Percentiles rank a stretch among this genome's conserved stretches.
Evolutionary conservation across 331 rosid species (phyloP).

Genomic region (Rhamnella rubrinervis): DNA sequence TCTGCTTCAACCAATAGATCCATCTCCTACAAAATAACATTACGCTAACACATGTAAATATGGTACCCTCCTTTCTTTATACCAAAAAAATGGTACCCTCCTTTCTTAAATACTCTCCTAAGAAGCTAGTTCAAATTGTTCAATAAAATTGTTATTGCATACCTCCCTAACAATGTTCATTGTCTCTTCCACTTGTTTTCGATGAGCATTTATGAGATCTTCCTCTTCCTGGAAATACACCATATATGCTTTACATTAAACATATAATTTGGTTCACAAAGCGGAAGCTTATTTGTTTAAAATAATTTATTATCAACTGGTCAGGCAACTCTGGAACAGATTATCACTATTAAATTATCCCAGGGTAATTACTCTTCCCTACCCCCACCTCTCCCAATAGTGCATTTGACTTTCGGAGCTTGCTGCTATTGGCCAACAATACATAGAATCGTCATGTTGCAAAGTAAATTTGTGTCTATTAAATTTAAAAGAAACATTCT

Average conservation of each 20-base stretch:
- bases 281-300: no score
- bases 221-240: constrained; percentile 82
- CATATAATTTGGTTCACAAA: no score
- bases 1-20: constrained; percentile 94
- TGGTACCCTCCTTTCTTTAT: neutral
- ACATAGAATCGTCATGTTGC: neutral
- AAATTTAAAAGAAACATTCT: neutral
- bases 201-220: constrained; percentile 95
- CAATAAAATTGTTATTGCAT: constrained; percentile 19
- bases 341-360: neutral
- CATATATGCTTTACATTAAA: constrained; percentile 14
- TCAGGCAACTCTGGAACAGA: neutral
- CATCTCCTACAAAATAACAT: constrained; percentile 73
- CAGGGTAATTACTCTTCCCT: no score
- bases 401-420: no score
- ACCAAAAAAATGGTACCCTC: neutral
- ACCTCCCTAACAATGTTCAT: constrained; percentile 98
- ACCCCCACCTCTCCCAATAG: no score
- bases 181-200: constrained; percentile 97
- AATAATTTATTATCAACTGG: neutral
- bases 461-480: neutral
- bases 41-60: neutral
- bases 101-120: no score
- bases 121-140: neutral
- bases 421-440: no score